Evolutionary conservation across 2,329 filamentous ascomycete genomes (phyloP).

Genomic region (Clonostachys rosea): DNA sequence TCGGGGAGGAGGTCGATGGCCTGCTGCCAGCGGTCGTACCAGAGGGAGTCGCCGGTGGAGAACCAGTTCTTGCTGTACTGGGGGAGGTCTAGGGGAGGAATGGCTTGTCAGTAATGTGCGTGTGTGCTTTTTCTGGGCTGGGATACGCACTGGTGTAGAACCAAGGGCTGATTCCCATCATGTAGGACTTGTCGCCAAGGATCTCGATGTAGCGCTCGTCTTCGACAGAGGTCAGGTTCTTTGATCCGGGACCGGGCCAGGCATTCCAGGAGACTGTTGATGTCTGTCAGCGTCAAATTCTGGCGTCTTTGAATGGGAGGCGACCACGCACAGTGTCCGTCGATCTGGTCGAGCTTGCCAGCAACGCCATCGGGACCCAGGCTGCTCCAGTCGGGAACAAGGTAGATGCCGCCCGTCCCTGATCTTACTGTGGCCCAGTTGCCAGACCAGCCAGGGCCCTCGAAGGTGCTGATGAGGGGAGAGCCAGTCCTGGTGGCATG

Average conservation of each 20-base stretch:
- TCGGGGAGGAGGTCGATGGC: slow-evolving; percentile 40
- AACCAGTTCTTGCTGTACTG: slow-evolving; percentile 58
- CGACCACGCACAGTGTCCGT: slow-evolving; percentile 12
- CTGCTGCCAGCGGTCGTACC: slow-evolving; percentile 54
- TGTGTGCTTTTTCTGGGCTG: too few species aligned
- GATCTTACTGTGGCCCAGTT: slow-evolving; percentile 38
- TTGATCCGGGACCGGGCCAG: slow-evolving; percentile 25
- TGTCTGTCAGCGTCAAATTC: slow-evolving; percentile 1
- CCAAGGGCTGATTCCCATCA: slow-evolving; percentile 55
- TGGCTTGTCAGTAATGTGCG: too few species aligned
- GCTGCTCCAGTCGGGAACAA: slow-evolving; percentile 40
- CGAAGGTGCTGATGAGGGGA: slow-evolving; percentile 47
- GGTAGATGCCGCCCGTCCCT: slow-evolving; percentile 22
- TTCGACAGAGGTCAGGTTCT: slow-evolving; percentile 20
- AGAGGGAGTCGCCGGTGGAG: slow-evolving; percentile 56
- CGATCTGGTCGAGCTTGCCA: slow-evolving; percentile 11
- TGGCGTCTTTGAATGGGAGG: too few species aligned
- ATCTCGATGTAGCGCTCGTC: slow-evolving; percentile 26
- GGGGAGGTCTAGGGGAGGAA: slow-evolving; percentile 32
- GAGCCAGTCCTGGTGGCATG: slow-evolving; percentile 18
- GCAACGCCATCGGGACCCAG: slow-evolving; percentile 11
- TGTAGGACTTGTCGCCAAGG: slow-evolving; percentile 29
- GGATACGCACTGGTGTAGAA: slow-evolving; percentile 40
- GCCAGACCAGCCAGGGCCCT: slow-evolving; percentile 31
- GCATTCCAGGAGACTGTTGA: slow-evolving; percentile 28